Base-by-base conservation (phyloP, 768 basidiomycete species). In the Leccinum aurantiacum region DNA sequence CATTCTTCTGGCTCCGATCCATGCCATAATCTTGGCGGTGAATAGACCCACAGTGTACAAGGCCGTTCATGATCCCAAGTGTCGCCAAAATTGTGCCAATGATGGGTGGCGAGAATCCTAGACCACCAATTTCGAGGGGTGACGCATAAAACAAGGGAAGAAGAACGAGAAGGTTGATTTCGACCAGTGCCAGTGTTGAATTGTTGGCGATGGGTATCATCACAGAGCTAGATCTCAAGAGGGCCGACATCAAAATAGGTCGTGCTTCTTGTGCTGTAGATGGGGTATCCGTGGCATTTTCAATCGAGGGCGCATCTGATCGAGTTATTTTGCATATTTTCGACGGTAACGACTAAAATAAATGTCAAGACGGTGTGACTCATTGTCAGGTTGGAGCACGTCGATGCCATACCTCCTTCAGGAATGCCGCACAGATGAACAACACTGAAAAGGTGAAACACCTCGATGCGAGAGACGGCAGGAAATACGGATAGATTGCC, bases 61-160 rank as follows among this genome's bases (percentile, higher is more conserved):
- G 0, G 2, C 79, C 82, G 10, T 77, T 53, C n/a, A 63, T 60
- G 24, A 79, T 49, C 7, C 81, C 83, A 53, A 66, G 76, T 1
- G 61, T 52, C 2, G 74, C 78, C 63, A 79, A 65, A 51, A 67
- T 67, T 41, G 67, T 65, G 3, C 82, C 82, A 24, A 84, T 84
- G 10, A 58, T 59, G 17, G 72, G 66, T 3, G 82, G 79, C 1
- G 71, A 27, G 10, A 83, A 67, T 8, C 75, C 78, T 38, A 80
- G 67, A 1, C 82, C 81, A 19, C 81, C 81, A 6, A 77, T 68
- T 19, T 67, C 68, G 27, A 77, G 67, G 1, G 84, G 78, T 6
- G 78, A 76, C 33, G 79, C 69, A 54, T 76, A 76, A 65, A 84
- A 79, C 38, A 84, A 68, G 1, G 84, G 82, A 0, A 75, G 37